Evolutionary conservation across 805 yeast species (phyloP).

Genomic region (Lipomyces sp.): DNA sequence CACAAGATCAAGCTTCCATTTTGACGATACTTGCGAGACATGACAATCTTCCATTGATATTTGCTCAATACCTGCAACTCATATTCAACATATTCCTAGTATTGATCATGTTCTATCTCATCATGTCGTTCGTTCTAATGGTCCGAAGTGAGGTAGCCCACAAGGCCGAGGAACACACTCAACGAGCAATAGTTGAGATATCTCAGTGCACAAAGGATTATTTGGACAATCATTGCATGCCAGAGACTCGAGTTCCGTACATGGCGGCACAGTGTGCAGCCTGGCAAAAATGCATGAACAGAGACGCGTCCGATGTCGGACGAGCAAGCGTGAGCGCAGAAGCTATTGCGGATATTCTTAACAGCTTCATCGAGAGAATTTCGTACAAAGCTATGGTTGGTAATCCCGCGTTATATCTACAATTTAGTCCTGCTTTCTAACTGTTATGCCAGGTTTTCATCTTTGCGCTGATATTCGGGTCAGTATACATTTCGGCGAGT

Average conservation of each 20-base stretch:
- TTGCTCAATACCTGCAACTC: conserved; percentile 63
- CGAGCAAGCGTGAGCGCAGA: conserved; percentile 73
- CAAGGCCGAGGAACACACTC: conserved; percentile 61
- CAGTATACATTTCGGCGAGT: conserved; percentile 45
- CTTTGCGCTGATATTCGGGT: conserved; percentile 48
- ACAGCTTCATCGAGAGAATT: conserved; percentile 69
- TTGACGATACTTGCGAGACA: conserved; percentile 22
- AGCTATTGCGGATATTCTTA: conserved; percentile 75
- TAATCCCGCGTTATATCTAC: no score
- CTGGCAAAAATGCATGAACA: conserved; percentile 81
- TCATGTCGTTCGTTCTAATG: conserved; percentile 52
- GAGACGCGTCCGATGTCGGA: conserved; percentile 66
- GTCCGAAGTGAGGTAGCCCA: conserved; percentile 66
- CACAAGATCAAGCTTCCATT: conserved; percentile 2
- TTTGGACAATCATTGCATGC: conserved; percentile 63
- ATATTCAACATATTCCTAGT: conserved; percentile 55
- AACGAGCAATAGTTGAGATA: conserved; percentile 61
- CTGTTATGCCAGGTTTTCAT: conserved; percentile 37
- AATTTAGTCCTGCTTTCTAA: conserved; percentile 30
- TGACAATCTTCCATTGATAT: conserved; percentile 47
- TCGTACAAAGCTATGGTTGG: conserved; percentile 58
- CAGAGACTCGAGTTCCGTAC: conserved; percentile 68
- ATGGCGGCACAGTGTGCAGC: conserved; percentile 62
- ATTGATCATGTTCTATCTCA: conserved; percentile 49
- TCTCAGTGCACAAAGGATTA: conserved; percentile 68